Percentiles rank a stretch among this genome's conserved stretches.
These are phyloP conservation scores for Vigna angularis DNA, from an alignment of 306 rosid species.

Conservation along the genomic window DNA sequence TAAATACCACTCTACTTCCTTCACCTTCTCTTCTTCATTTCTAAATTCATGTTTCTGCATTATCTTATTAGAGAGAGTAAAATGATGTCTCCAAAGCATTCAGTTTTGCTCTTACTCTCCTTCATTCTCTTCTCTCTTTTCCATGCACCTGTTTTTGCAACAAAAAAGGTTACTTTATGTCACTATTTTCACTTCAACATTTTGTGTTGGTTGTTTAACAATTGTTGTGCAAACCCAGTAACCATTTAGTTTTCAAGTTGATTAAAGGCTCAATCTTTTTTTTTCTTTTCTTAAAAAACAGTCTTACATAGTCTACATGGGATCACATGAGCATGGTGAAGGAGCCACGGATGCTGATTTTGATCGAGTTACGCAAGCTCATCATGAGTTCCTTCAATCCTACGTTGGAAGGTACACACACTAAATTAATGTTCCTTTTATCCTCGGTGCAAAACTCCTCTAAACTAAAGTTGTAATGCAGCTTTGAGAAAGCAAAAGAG, in stretches of 20 bases:
- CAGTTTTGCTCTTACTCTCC: constrained; percentile 35
- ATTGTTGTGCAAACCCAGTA: constrained; percentile 17
- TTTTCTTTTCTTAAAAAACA: constrained; percentile 18
- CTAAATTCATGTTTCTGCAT: neutral
- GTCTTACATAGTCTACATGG: constrained; percentile 79
- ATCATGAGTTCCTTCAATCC: constrained; percentile 58
- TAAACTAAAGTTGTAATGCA: constrained; percentile 25
- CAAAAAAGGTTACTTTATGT: constrained; percentile 49
- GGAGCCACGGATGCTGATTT: constrained; percentile 55
- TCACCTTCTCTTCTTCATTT: neutral
- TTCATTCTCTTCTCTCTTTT: constrained; percentile 50
- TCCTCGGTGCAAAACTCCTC: neutral
- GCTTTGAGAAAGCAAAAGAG: constrained; percentile 57
- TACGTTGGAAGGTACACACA: constrained; percentile 47
- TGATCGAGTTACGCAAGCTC: constrained; percentile 57
- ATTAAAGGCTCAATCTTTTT: neutral
- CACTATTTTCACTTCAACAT: neutral
- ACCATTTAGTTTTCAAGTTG: neutral
- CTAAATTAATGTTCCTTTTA: neutral
- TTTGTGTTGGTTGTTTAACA: neutral
- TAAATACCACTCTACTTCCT: neutral
- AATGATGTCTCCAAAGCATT: constrained; percentile 54
- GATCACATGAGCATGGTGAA: constrained; percentile 71
- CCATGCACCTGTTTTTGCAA: constrained; percentile 63
- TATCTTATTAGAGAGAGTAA: constrained; percentile 15